A percentile compares a stretch with the other conserved stretches of the same genome.
These are phyloP conservation scores for Erysimum cheiranthoides DNA, from an alignment of 345 rosid genomes.

Conservation along the genomic window DNA sequence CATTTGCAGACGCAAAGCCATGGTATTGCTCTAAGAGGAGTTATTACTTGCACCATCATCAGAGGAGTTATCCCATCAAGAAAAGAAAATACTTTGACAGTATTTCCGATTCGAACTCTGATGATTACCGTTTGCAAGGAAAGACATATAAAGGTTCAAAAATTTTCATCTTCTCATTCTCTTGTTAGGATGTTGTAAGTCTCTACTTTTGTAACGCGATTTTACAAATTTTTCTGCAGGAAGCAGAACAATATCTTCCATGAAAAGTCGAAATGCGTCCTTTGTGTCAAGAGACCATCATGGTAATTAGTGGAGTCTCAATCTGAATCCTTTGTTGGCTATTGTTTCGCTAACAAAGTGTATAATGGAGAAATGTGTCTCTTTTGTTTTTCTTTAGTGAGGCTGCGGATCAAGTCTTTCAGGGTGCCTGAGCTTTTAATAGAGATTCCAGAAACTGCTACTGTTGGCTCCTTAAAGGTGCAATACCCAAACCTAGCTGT, in stretches of 20 bases:
- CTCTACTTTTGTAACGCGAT: constrained; percentile 50
- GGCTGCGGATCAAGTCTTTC: constrained; percentile 90
- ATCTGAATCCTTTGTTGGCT: not conserved
- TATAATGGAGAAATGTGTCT: constrained; percentile 22
- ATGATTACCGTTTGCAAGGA: constrained; percentile 39
- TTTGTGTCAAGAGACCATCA: constrained; percentile 36
- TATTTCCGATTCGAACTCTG: constrained; percentile 57
- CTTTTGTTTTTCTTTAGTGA: constrained; percentile 59
- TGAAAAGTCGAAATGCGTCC: constrained; percentile 56
- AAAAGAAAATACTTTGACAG: constrained; percentile 67
- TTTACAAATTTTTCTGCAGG: constrained; percentile 46
- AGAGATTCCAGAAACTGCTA: constrained; percentile 89
- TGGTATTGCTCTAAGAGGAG: constrained; percentile 61
- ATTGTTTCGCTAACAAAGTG: constrained; percentile 1
- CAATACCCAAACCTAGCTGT: constrained; percentile 16
- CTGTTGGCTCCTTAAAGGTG: constrained; percentile 92
- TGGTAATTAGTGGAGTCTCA: constrained; percentile 25
- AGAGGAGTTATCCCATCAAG: constrained; percentile 79
- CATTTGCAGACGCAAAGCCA: constrained; percentile 53
- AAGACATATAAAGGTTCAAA: constrained; percentile 23
- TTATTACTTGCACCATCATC: constrained; percentile 59
- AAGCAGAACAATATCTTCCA: constrained; percentile 34
- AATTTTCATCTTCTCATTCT: not conserved
- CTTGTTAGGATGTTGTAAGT: constrained; percentile 39
- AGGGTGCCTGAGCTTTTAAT: constrained; percentile 87